phyloP scores from a whole-genome alignment of 371 early-diverging fungal species.

The Funneliformis caledonium region DNA sequence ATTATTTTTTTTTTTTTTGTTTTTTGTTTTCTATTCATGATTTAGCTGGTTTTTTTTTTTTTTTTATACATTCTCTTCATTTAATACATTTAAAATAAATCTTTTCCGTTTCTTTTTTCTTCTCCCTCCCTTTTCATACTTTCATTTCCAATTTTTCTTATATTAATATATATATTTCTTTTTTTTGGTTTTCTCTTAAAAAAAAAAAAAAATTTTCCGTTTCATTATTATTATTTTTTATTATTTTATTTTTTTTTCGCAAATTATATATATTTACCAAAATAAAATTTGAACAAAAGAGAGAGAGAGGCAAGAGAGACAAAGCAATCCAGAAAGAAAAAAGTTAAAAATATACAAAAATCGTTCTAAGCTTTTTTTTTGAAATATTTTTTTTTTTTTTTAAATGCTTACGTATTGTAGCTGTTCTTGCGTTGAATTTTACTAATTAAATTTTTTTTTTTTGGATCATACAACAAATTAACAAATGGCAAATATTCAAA shows the following conservation, averaged over 20 bases:
- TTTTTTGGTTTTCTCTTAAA: too few relatives aligned
- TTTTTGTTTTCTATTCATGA: not conserved
- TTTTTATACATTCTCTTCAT: conserved; percentile 1
- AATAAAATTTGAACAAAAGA: conserved; percentile 7
- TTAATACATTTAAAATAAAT: not conserved
- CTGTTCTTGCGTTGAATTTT: too few relatives aligned
- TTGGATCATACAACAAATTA: too few relatives aligned
- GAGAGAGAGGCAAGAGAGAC: not conserved
- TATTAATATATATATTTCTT: too few relatives aligned
- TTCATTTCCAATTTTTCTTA: not conserved
- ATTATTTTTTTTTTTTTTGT: not conserved
- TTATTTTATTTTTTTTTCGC: not conserved
- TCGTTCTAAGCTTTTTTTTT: too few relatives aligned
- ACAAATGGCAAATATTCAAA: too few relatives aligned
- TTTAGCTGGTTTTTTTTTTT: not conserved
- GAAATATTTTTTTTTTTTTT: too few relatives aligned
- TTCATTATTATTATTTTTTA: not conserved
- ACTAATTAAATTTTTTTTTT: too few relatives aligned
- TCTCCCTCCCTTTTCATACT: not conserved
- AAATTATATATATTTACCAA: conserved; percentile 1
- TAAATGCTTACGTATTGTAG: too few relatives aligned
- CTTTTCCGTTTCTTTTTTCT: not conserved
- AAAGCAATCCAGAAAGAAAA: not conserved
- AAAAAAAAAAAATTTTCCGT: not conserved
- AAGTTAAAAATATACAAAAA: too few relatives aligned